These are phyloP conservation scores for Pseudonectria buxi DNA, from an alignment of 2,329 filamentous ascomycete genomes.

Conservation along the genomic window DNA sequence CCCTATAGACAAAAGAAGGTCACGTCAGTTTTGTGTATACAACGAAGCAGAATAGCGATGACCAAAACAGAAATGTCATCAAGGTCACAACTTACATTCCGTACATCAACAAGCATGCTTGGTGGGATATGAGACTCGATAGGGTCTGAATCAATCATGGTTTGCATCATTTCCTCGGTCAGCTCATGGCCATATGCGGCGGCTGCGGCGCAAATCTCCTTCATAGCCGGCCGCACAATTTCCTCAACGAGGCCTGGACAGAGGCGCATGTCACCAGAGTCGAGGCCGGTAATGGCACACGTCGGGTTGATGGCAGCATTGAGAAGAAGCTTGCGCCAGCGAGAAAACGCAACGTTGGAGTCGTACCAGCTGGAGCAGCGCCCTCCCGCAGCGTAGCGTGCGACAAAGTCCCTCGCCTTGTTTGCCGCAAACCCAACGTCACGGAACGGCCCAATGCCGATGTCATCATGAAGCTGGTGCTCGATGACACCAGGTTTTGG, in stretches of 20 bases:
- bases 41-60: not conserved
- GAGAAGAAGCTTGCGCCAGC: conserved; percentile 20
- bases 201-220: conserved; percentile 14
- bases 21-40: not conserved
- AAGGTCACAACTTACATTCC: conserved; percentile 9
- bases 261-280: conserved; percentile 19
- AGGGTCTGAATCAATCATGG: conserved; percentile 15
- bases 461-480: conserved; percentile 16
- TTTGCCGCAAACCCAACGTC: conserved; percentile 10
- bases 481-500: conserved; percentile 12
- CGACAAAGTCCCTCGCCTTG: conserved; percentile 15
- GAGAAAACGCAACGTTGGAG: conserved; percentile 15
- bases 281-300: conserved; percentile 13
- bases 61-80: not conserved
- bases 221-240: conserved; percentile 18
- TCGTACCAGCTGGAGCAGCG: conserved; percentile 13
- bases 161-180: conserved; percentile 15
- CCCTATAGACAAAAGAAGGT: conserved; percentile 1
- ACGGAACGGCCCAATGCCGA: conserved; percentile 16
- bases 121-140: conserved; percentile 17
- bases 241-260: conserved; percentile 16
- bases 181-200: conserved; percentile 16
- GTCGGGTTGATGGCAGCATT: conserved; percentile 19
- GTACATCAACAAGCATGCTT: conserved; percentile 18
- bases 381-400: conserved; percentile 15